Percentiles rank a stretch among this genome's conserved stretches.
phyloP scores from a whole-genome alignment of 352 stramenopile genomes.

The Phytophthora rubi region DNA sequence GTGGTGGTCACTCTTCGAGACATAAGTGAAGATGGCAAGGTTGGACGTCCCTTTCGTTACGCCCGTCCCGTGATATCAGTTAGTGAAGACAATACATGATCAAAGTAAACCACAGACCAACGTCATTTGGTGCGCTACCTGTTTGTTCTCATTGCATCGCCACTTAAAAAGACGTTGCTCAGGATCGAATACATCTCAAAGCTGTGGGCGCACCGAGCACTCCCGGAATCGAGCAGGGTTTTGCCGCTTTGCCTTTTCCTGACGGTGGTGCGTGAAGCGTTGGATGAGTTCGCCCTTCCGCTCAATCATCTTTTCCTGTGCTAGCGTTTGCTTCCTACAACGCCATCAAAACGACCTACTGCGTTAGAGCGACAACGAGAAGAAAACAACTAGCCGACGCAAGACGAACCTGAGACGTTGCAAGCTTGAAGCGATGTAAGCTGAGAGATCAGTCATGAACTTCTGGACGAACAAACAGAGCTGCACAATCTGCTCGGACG shows the following conservation, averaged over 20 bases:
- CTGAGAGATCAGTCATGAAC: conserved; percentile 32
- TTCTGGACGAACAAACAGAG: conserved; percentile 38
- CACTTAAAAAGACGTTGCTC: neutral
- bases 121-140: neutral
- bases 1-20: too few species aligned
- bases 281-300: conserved; percentile 63
- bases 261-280: conserved; percentile 66
- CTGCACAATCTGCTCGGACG: conserved; percentile 30
- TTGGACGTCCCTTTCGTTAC: too few species aligned
- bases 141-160: neutral
- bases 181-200: conserved; percentile 18
- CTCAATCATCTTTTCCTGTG: conserved; percentile 61
- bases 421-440: conserved; percentile 32
- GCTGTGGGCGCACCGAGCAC: conserved; percentile 43
- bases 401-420: conserved; percentile 34
- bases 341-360: conserved; percentile 2
- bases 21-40: too few species aligned
- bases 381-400: neutral
- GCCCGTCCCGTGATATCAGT: neutral
- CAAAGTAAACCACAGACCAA: neutral
- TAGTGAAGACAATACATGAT: neutral
- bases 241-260: conserved; percentile 51
- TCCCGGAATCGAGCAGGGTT: conserved; percentile 54
- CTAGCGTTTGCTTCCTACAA: conserved; percentile 44
- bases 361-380: neutral